Percentiles rank a stretch among this genome's conserved stretches.
Evolutionary conservation across 2,329 filamentous ascomycete genomes (phyloP).

Genomic region (Cordyceps sp.): DNA sequence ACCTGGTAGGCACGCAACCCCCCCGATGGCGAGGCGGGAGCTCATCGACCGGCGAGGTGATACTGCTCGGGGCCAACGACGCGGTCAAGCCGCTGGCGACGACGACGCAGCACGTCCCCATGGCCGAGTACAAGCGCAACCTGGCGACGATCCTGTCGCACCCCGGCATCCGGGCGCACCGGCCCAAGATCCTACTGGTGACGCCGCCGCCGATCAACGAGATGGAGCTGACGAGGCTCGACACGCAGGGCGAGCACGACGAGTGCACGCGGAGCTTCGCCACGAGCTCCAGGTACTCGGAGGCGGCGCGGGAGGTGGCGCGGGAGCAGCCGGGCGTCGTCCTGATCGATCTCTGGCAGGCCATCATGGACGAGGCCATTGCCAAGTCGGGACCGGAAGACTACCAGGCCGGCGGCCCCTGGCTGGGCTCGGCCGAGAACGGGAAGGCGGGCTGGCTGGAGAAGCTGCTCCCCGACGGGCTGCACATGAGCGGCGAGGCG

Average conservation of each 20-base stretch:
- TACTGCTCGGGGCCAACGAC: slow-evolving; percentile 88
- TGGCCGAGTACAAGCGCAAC: slow-evolving; percentile 62
- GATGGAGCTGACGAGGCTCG: slow-evolving; percentile 38
- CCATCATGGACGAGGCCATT: slow-evolving; percentile 55
- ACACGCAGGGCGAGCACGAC: slow-evolving; percentile 27
- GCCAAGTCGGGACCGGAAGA: slow-evolving; percentile 39
- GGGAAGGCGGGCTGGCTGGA: slow-evolving; percentile 34
- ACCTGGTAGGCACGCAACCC: slow-evolving; percentile 32
- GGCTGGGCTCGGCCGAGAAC: slow-evolving; percentile 31
- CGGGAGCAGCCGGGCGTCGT: slow-evolving; percentile 48
- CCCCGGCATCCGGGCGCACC: slow-evolving; percentile 50
- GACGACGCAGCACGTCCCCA: slow-evolving; percentile 57
- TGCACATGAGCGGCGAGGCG: slow-evolving; percentile 37
- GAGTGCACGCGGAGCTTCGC: slow-evolving; percentile 26
- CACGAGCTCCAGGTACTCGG: slow-evolving; percentile 38
- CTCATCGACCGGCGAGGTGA: slow-evolving; percentile 29
- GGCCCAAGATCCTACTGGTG: slow-evolving; percentile 58
- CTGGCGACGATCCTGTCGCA: slow-evolving; percentile 57
- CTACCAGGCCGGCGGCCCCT: slow-evolving; percentile 29
- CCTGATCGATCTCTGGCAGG: slow-evolving; percentile 65
- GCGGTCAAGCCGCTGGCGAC: slow-evolving; percentile 48
- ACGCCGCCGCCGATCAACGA: slow-evolving; percentile 75
- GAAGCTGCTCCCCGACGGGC: slow-evolving; percentile 36
- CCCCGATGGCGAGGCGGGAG: neutral
- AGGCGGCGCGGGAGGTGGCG: slow-evolving; percentile 48